These are phyloP conservation scores for Pterocarpus macrocarpus DNA, from an alignment of 306 rosid genomes.

Conservation along the genomic window DNA sequence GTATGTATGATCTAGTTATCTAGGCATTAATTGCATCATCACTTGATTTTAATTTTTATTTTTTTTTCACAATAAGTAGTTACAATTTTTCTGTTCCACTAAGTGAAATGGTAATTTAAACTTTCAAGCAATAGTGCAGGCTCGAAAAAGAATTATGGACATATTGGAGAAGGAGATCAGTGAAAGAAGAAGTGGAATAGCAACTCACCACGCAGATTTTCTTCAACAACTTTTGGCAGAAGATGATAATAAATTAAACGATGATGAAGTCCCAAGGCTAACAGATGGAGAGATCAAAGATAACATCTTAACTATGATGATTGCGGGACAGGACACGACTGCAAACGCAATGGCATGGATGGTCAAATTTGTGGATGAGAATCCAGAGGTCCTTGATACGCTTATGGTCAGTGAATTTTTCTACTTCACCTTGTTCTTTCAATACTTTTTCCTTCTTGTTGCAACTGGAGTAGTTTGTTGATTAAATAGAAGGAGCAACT, in stretches of 20 bases:
- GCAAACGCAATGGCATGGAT: conserved; percentile 92
- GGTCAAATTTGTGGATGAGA: conserved; percentile 86
- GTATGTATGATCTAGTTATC: too few relatives aligned
- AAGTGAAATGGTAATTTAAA: conserved; percentile 2
- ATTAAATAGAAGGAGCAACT: conserved; percentile 72
- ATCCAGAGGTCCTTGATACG: conserved; percentile 60
- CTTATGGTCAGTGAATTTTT: conserved; percentile 58
- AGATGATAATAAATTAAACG: conserved; percentile 40
- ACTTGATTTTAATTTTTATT: too few relatives aligned
- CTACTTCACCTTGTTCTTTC: neutral
- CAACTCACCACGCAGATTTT: conserved; percentile 58
- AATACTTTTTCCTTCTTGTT: neutral
- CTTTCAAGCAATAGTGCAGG: conserved; percentile 57
- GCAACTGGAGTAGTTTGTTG: conserved; percentile 13
- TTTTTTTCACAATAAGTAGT: too few relatives aligned
- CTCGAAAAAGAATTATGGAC: conserved; percentile 70
- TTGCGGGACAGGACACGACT: conserved; percentile 90
- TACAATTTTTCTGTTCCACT: neutral
- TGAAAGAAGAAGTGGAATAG: conserved; percentile 62
- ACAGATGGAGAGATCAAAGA: conserved; percentile 81
- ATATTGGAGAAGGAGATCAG: conserved; percentile 62
- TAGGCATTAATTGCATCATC: too few relatives aligned
- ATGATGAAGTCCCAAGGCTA: conserved; percentile 42
- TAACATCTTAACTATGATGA: conserved; percentile 82
- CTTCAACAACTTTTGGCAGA: conserved; percentile 60